phyloP scores from a whole-genome alignment of 768 basidiomycete genomes.

The Trametes meyenii region DNA sequence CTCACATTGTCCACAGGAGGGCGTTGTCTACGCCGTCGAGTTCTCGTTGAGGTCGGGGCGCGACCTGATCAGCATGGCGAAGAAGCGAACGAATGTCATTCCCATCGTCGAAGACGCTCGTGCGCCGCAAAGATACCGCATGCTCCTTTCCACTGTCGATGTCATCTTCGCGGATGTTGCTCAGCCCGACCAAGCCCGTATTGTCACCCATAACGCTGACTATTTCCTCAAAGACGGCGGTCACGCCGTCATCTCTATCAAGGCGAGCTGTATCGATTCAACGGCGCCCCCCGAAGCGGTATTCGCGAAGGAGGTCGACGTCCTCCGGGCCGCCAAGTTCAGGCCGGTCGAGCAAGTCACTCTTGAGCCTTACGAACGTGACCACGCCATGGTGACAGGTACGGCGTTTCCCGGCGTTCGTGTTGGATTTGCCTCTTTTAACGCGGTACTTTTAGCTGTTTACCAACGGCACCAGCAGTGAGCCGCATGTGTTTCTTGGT shows the following conservation, averaged over 20 bases:
- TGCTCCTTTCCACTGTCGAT: slow-evolving; percentile 94
- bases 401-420: slow-evolving; percentile 27
- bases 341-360: slow-evolving; percentile 97
- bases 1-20: slow-evolving; percentile 59
- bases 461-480: slow-evolving; percentile 49
- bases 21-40: slow-evolving; percentile 97
- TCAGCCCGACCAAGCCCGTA: slow-evolving; percentile 98
- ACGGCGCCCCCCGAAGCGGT: slow-evolving; percentile 89
- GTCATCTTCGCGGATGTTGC: slow-evolving; percentile 98
- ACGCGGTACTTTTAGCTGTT: slow-evolving; percentile 36
- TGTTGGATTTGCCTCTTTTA: background rate
- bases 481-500: slow-evolving; percentile 22
- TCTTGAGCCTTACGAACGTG: slow-evolving; percentile 89
- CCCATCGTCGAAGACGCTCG: slow-evolving; percentile 99
- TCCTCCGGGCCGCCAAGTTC: slow-evolving; percentile 74
- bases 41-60: slow-evolving; percentile 96
- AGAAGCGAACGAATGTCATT: slow-evolving; percentile 98
- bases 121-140: slow-evolving; percentile 94
- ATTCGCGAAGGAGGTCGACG: slow-evolving; percentile 86
- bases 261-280: slow-evolving; percentile 98
- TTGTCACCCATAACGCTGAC: slow-evolving; percentile 90
- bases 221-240: slow-evolving; percentile 95
- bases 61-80: slow-evolving; percentile 98
- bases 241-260: slow-evolving; percentile 95
- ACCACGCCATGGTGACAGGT: slow-evolving; percentile 91